Percentiles rank a stretch among this genome's conserved stretches.
phyloP scores from a whole-genome alignment of 2,329 filamentous ascomycete species.

The Colletotrichum orbiculare region DNA sequence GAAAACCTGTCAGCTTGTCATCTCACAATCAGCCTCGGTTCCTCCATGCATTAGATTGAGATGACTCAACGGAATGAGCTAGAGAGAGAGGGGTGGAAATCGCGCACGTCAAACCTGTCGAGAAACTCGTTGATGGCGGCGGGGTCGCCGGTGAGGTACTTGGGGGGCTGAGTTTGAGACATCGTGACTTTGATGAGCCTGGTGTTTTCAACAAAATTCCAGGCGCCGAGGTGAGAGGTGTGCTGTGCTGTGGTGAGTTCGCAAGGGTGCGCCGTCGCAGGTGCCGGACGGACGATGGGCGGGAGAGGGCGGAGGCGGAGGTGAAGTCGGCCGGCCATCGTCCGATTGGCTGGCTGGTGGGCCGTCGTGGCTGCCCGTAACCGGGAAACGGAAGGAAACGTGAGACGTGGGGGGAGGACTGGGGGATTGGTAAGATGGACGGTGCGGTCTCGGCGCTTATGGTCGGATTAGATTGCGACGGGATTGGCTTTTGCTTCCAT shows the following conservation, averaged over 20 bases:
- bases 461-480: constrained; percentile 3
- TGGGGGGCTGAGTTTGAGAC: constrained; percentile 51
- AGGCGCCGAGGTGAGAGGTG: neutral
- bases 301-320: constrained; percentile 7
- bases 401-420: constrained; percentile 6
- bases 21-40: constrained; percentile 35
- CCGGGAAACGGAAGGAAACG: constrained; percentile 1
- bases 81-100: constrained; percentile 37
- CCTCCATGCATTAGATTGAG: constrained; percentile 6
- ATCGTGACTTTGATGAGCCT: constrained; percentile 40
- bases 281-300: constrained; percentile 14
- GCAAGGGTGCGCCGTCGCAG: constrained; percentile 10
- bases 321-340: constrained; percentile 32
- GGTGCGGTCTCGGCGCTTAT: constrained; percentile 19
- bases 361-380: neutral
- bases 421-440: constrained; percentile 10
- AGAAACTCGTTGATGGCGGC: constrained; percentile 84
- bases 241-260: constrained; percentile 25
- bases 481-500: neutral
- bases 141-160: constrained; percentile 82
- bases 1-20: constrained; percentile 72
- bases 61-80: constrained; percentile 29
- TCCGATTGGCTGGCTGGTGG: constrained; percentile 27
- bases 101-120: constrained; percentile 88
- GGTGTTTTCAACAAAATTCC: constrained; percentile 21